Percentiles rank a stretch among this genome's conserved stretches.
Conservation (phyloP, 2,329 filamentous ascomycete genomes). For the Incumbomyces delicatus region DNA sequence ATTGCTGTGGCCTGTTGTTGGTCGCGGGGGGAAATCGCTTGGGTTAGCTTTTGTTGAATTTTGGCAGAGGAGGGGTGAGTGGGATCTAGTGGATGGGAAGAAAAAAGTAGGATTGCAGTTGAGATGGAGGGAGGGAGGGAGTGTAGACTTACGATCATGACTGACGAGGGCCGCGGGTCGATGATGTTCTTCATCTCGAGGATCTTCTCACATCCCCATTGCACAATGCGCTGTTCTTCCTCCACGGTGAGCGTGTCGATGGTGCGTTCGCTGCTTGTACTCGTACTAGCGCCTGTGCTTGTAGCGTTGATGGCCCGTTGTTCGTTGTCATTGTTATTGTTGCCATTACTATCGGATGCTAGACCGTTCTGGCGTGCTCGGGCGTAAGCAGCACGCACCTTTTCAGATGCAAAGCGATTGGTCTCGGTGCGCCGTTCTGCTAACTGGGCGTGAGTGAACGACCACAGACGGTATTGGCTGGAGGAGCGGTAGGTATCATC, state of each 20-base stretch:
- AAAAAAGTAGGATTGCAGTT: no score
- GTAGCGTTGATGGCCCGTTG: no score
- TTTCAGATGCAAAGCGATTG: conserved; percentile 66
- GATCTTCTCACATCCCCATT: conserved; percentile 61
- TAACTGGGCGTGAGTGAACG: conserved; percentile 68
- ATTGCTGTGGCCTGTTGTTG: conserved; percentile 60
- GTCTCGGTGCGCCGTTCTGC: conserved; percentile 64
- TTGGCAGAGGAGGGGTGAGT: no score
- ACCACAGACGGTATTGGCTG: conserved; percentile 87
- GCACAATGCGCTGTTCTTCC: conserved; percentile 73
- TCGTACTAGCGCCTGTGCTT: conserved; percentile 21
- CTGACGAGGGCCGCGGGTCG: conserved; percentile 40
- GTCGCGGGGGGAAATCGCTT: background rate
- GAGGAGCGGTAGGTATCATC: conserved; percentile 85
- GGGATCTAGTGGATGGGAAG: no score
- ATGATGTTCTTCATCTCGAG: conserved; percentile 51
- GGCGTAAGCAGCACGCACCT: conserved; percentile 49
- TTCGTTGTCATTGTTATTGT: conserved; percentile 20
- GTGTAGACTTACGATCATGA: conserved; percentile 33
- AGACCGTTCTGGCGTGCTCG: conserved; percentile 25
- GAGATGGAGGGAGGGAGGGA: no score
- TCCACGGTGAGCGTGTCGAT: conserved; percentile 64
- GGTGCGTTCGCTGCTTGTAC: conserved; percentile 7
- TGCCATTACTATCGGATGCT: conserved; percentile 21
- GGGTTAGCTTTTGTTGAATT: conserved; percentile 6